These are phyloP conservation scores for Cytospora mali DNA, from an alignment of 2,329 filamentous ascomycete species.

Conservation along the genomic window DNA sequence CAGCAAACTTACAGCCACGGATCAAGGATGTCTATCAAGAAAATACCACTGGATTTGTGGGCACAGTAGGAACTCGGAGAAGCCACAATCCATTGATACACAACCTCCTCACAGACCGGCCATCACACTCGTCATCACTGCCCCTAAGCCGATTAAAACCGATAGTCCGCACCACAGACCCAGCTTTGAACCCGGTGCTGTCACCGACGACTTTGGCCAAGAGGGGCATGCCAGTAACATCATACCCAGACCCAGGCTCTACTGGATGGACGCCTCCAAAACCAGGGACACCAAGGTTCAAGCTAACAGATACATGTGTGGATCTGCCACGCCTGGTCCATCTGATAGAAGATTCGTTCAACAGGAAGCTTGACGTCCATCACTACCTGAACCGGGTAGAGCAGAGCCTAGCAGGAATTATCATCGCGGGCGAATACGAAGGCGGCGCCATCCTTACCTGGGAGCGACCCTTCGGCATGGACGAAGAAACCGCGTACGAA, in stretches of 20 bases:
- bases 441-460: conserved; percentile 93
- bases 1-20: conserved; percentile 58
- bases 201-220: conserved; percentile 79
- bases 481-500: conserved; percentile 55
- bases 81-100: conserved; percentile 86
- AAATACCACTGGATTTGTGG: conserved; percentile 54
- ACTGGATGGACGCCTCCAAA: conserved; percentile 69
- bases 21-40: conserved; percentile 27
- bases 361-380: conserved; percentile 77
- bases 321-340: conserved; percentile 81
- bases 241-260: conserved; percentile 72
- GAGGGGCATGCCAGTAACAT: conserved; percentile 83
- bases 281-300: conserved; percentile 62
- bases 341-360: conserved; percentile 93
- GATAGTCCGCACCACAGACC: conserved; percentile 24
- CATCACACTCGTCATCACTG: conserved; percentile 86
- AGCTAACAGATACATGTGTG: conserved; percentile 77
- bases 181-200: conserved; percentile 32
- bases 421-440: conserved; percentile 95
- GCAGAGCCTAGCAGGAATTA: conserved; percentile 81
- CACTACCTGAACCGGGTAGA: conserved; percentile 83
- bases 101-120: conserved; percentile 94
- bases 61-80: conserved; percentile 56
- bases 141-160: conserved; percentile 67
- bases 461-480: conserved; percentile 71